Evolutionary conservation across 345 rosid species (phyloP).

Genomic region (Eucalyptus polybractea): DNA sequence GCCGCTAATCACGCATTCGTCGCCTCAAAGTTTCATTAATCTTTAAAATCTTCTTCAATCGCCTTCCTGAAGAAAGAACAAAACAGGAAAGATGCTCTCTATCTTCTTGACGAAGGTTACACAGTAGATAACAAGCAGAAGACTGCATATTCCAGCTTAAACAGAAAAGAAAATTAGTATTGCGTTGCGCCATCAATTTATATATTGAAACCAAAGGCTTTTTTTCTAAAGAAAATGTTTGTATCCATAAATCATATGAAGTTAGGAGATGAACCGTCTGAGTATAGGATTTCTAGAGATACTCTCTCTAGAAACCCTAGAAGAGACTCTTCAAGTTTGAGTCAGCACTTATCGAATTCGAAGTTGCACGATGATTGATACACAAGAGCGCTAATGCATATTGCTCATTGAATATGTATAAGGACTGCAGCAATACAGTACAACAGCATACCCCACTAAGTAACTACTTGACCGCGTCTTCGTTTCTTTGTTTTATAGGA

Average conservation of each 20-base stretch:
- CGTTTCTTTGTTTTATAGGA: background rate
- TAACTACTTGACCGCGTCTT: background rate
- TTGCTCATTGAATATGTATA: background rate
- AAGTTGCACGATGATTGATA: background rate
- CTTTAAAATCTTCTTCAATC: background rate
- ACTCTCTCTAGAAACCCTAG: background rate
- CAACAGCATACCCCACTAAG: background rate
- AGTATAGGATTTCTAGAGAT: background rate
- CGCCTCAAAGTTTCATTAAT: background rate
- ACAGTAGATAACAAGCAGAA: background rate
- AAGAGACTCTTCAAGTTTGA: background rate
- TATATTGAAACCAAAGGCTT: background rate
- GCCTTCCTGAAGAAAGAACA: background rate
- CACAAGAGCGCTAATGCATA: background rate
- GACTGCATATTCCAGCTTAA: background rate
- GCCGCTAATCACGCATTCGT: background rate
- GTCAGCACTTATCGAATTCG: background rate
- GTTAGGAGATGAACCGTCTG: background rate
- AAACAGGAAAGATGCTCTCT: background rate
- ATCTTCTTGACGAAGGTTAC: background rate
- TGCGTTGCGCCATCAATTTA: background rate
- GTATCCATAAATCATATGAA: background rate
- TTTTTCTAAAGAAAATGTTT: background rate
- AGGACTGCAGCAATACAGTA: background rate
- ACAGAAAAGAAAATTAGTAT: background rate